Evolutionary conservation across 192 early-diverging fungal genomes (phyloP), one percentile per base, ranked within the genome.

Genomic region (Funneliformis geosporum): DNA sequence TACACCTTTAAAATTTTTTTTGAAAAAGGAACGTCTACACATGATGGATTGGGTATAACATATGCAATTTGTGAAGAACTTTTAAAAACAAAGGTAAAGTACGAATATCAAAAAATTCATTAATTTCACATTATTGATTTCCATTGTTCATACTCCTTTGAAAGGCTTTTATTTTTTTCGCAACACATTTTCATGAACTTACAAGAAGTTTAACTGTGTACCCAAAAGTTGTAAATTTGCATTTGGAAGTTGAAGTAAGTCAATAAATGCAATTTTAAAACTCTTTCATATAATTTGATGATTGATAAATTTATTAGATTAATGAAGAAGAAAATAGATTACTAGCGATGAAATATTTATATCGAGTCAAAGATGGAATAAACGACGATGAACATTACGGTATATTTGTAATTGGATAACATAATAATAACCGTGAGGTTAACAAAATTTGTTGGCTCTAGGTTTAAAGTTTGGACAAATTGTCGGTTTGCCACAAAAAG

Each of bases 141-240:
- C 27, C 8, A 39, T 23, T n/a, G n/a, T 39, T 21, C n/a, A 40
- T 42, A 16, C 18, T 12, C 10, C 16, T 16, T 18, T 47, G 4
- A 10, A 27, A 88, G 72, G 86, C 92, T 0, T 86, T n/a, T 12
- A 87, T 90, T 2, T 93, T 93, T 76, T 87, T 96, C 78, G 92
- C 92, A 8, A 94, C 95, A 1, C 95, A 96, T 80, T 96, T 94
- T 77, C 90, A 91, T 55, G 90, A 91, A 60, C 85, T 94, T 44
- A 85, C 90, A 2, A 80, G 80, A 23, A 82, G 83, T 21, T 83
- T 94, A 23, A 85, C 84, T 1, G 81, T 75, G 2, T 89, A 92
- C 62, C 82, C 83, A 18, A 93, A 90, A 73, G 89, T 90, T 11
- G 87, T 90, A 3, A 90, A 88, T 60, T 66, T 91, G 47, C 89